Conservation (phyloP, 1,284 basidiomycete species). For the Kalmanozyma brasiliensis region DNA sequence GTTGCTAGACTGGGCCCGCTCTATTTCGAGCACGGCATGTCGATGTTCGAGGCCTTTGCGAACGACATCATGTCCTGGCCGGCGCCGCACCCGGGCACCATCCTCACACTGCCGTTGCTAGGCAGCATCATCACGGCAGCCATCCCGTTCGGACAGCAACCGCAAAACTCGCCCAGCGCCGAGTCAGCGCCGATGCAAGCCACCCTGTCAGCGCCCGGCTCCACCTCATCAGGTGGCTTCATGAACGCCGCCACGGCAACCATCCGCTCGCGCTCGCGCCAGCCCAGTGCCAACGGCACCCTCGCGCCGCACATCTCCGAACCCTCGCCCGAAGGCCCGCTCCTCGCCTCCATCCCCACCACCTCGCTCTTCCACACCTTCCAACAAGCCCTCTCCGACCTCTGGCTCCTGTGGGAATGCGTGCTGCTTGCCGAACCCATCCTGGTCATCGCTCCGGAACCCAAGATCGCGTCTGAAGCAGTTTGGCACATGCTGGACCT, state of each 20-base stretch:
- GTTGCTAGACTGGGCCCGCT: constrained; percentile 75
- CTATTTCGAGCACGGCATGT: constrained; percentile 63
- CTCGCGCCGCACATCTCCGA: constrained; percentile 33
- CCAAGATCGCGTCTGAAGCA: constrained; percentile 84
- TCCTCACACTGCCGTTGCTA: constrained; percentile 53
- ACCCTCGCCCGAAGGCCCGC: constrained; percentile 36
- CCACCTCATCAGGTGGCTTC: constrained; percentile 9
- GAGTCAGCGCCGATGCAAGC: constrained; percentile 20
- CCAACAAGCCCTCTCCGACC: constrained; percentile 73
- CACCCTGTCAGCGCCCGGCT: constrained; percentile 3
- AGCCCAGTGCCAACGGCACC: constrained; percentile 5
- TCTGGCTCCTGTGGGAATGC: constrained; percentile 80
- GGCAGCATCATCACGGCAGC: constrained; percentile 53
- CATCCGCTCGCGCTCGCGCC: constrained; percentile 22
- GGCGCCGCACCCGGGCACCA: constrained; percentile 54
- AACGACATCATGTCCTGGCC: constrained; percentile 60
- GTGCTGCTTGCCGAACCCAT: constrained; percentile 82
- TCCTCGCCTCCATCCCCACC: constrained; percentile 78
- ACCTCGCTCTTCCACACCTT: constrained; percentile 69
- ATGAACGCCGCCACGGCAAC: constrained; percentile 36
- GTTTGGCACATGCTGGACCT: constrained; percentile 77
- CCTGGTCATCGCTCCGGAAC: constrained; percentile 82
- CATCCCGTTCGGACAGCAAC: constrained; percentile 59
- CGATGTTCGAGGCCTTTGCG: constrained; percentile 61
- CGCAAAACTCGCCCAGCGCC: constrained; percentile 53